Conservation (phyloP, 129 eudicot genomes). For the Pulicaria dysenterica region DNA sequence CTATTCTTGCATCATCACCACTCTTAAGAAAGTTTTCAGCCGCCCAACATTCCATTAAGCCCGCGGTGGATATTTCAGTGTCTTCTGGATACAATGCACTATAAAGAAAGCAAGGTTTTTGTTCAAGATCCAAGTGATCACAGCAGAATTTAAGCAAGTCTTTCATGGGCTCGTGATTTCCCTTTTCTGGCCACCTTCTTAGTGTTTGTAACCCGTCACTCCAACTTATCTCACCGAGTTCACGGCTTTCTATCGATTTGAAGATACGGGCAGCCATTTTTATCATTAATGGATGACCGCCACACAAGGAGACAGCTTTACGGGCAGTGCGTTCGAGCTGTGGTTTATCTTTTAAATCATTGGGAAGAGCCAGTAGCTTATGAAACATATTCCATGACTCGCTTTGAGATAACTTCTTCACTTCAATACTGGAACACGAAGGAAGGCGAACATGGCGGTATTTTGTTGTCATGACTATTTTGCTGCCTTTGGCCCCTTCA, state of each 20-base stretch:
- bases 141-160: slow-evolving; percentile 33
- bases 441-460: slow-evolving; percentile 20
- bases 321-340: slow-evolving; percentile 20
- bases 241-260: slow-evolving; percentile 24
- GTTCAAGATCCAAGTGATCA: slow-evolving; percentile 32
- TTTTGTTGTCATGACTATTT: slow-evolving; percentile 40
- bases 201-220: slow-evolving; percentile 26
- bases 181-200: slow-evolving; percentile 33
- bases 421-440: slow-evolving; percentile 29
- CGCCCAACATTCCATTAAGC: slow-evolving; percentile 39
- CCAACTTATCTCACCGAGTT: slow-evolving; percentile 31
- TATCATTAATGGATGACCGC: slow-evolving; percentile 39
- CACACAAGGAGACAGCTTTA: slow-evolving; percentile 28
- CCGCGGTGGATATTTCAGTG: slow-evolving; percentile 28
- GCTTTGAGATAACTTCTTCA: slow-evolving; percentile 22
- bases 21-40: slow-evolving; percentile 36
- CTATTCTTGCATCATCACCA: slow-evolving; percentile 16
- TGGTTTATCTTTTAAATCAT: slow-evolving; percentile 19
- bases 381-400: slow-evolving; percentile 43
- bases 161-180: slow-evolving; percentile 31
- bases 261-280: slow-evolving; percentile 42
- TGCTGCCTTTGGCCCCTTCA: slow-evolving; percentile 30
- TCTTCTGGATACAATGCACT: slow-evolving; percentile 48
- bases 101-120: slow-evolving; percentile 39
- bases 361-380: slow-evolving; percentile 12